A percentile compares a stretch with the other conserved stretches of the same genome.
Evolutionary conservation across 1,284 basidiomycete species (phyloP).

Genomic region (Cryptococcus neoformans): DNA sequence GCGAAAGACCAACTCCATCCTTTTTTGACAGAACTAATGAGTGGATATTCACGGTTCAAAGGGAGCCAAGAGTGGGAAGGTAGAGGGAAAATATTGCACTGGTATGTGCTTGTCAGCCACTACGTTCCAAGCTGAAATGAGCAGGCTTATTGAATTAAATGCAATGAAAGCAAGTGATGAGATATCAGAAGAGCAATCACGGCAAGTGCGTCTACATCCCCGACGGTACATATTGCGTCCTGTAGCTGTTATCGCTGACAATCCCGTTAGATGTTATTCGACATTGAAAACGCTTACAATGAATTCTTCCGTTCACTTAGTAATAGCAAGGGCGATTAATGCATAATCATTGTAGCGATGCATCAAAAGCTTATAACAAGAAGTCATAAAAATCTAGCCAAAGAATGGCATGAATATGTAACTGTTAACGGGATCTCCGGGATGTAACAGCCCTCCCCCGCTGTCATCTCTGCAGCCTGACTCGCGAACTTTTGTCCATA

Average conservation of each 20-base stretch:
- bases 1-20: slow-evolving; percentile 98
- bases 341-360: neutral
- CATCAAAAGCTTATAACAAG: neutral
- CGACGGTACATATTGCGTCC: neutral
- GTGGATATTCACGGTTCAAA: slow-evolving; percentile 86
- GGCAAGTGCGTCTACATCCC: slow-evolving; percentile 62
- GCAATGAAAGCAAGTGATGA: slow-evolving; percentile 97
- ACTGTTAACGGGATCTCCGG: slow-evolving; percentile 8
- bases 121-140: neutral
- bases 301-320: slow-evolving; percentile 86
- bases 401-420: neutral
- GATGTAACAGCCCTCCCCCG: slow-evolving; percentile 9
- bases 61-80: slow-evolving; percentile 93
- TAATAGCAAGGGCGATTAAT: slow-evolving; percentile 9
- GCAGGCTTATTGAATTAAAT: slow-evolving; percentile 91
- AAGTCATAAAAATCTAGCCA: slow-evolving; percentile 1
- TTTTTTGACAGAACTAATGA: slow-evolving; percentile 89
- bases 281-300: slow-evolving; percentile 94
- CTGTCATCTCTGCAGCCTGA: neutral
- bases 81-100: slow-evolving; percentile 85
- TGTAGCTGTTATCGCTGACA: neutral
- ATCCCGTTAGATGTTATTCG: slow-evolving; percentile 76
- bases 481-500: neutral
- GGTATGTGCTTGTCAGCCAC: slow-evolving; percentile 56
- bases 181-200: slow-evolving; percentile 89